These are phyloP conservation scores for Salix caprea DNA, from an alignment of 345 rosid species.

Conservation along the genomic window DNA sequence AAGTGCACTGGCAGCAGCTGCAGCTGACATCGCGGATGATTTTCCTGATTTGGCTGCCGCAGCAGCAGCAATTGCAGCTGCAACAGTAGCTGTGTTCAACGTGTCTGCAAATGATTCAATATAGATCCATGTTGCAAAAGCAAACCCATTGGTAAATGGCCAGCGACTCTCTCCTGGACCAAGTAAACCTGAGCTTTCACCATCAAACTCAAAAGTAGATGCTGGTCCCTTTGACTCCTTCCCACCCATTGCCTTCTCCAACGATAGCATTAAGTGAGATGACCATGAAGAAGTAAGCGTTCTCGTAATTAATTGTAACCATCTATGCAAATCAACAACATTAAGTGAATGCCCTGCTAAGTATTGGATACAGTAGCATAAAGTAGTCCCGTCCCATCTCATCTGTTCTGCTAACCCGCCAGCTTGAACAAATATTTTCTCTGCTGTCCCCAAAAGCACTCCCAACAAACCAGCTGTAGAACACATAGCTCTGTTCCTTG, in stretches of 20 bases:
- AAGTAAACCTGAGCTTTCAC: constrained; percentile 98
- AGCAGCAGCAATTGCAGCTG: constrained; percentile 97
- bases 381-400: constrained; percentile 72
- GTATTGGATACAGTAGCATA: constrained; percentile 80
- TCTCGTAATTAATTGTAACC: constrained; percentile 69
- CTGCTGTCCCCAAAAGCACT: constrained; percentile 81
- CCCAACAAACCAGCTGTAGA: constrained; percentile 83
- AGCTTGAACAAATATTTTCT: constrained; percentile 67
- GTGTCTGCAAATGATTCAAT: constrained; percentile 99
- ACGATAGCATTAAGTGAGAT: constrained; percentile 59
- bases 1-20: constrained; percentile 99
- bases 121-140: constrained; percentile 95
- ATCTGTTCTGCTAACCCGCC: constrained; percentile 36
- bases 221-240: constrained; percentile 95
- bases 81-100: constrained; percentile 93
- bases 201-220: constrained; percentile 93
- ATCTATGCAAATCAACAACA: constrained; percentile 74
- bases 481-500: constrained; percentile 99
- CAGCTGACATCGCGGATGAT: constrained; percentile 98
- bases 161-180: constrained; percentile 99
- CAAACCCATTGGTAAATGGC: constrained; percentile 95
- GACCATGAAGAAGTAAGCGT: constrained; percentile 67
- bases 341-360: constrained; percentile 86
- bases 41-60: constrained; percentile 98
- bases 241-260: constrained; percentile 90